Conservation (phyloP, 177 flowering plant species). For the Vitis hybrid region DNA sequence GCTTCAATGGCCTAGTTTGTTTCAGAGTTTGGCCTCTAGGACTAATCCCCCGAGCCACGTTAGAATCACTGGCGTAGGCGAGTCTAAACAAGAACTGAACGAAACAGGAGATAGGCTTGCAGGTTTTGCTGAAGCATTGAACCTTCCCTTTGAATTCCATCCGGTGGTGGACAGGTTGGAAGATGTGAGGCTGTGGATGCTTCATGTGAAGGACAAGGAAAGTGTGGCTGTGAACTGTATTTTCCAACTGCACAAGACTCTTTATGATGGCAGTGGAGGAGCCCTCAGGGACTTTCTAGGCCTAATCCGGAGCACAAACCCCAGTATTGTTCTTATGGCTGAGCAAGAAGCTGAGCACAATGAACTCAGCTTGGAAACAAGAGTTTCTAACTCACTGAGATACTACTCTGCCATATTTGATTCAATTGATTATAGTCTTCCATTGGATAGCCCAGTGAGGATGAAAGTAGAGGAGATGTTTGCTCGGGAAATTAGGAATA, state of each 20-base stretch:
- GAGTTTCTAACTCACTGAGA: conserved; percentile 64
- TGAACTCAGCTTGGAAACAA: conserved; percentile 43
- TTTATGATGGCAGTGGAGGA: conserved; percentile 61
- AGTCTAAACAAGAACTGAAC: conserved; percentile 78
- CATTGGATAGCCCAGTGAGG: conserved; percentile 57
- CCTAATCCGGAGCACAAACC: conserved; percentile 71
- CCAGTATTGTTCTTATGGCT: conserved; percentile 55
- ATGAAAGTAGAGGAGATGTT: conserved; percentile 82
- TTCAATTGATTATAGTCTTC: conserved; percentile 53
- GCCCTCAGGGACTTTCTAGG: conserved; percentile 72
- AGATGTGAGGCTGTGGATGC: conserved; percentile 97
- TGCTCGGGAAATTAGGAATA: conserved; percentile 76
- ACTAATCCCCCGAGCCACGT: conserved; percentile 77
- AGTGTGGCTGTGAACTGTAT: conserved; percentile 78
- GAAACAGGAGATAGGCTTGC: conserved; percentile 88
- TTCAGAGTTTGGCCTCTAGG: conserved; percentile 82
- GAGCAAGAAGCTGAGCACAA: conserved; percentile 91
- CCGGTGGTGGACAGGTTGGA: conserved; percentile 85
- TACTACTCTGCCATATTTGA: conserved; percentile 90
- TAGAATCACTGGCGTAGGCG: conserved; percentile 90
- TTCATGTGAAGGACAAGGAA: conserved; percentile 85
- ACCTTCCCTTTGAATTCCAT: conserved; percentile 79
- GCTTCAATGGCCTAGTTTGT: conserved; percentile 91
- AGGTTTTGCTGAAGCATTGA: conserved; percentile 68
- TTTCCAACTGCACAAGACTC: conserved; percentile 77